Evolutionary conservation across 208 protist species (phyloP), one percentile per base, ranked within the genome.

Genomic region (Leishmania braziliensis): DNA sequence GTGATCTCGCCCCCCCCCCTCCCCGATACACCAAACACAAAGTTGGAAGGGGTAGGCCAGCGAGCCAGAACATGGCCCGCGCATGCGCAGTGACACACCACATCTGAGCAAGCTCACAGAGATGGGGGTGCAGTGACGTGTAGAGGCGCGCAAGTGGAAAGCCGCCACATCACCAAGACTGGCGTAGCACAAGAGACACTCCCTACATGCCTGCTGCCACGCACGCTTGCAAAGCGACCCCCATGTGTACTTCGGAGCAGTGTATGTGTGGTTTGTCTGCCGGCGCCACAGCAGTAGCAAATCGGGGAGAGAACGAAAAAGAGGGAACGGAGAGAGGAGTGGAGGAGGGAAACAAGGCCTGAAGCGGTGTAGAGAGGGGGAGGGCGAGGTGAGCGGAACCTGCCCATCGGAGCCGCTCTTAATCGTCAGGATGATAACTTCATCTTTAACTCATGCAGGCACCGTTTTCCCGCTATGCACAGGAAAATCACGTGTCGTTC

Each of bases 271-370:
- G 58, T 33, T 9, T 63, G 29, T 12, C 33, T 8, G n/a, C 60
- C 8, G 5, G 10, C 29, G 10, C 60, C 9, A n/a, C 10, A 36
- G n/a, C 33, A 29, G 29, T 56, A 23, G 53, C 53, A 29, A 51
- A 60, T 56, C 53, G 65, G 74, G 75, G 58, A 70, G 53, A 71
- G 69, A 74, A 75, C 36, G 60, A 78, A 75, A 79, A 72, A 69
- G 68, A 46, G 73, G 43, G 39, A 33, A 4, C 16, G 20, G 20
- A 83, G n/a, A 56, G 33, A 62, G 14, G 50, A 4, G 63, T 1
- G 71, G 16, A 82, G n/a, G 51, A 74, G 81, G 80, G 20, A 23
- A 26, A 82, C 18, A 72, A 69, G 39, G 53, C 10, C 39, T 60
- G 33, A 68, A 76, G 20, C 20, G 5, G 36, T 48, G 48, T 29